Conservation (phyloP, 2,329 filamentous ascomycete genomes). For the Fusarium musae region DNA sequence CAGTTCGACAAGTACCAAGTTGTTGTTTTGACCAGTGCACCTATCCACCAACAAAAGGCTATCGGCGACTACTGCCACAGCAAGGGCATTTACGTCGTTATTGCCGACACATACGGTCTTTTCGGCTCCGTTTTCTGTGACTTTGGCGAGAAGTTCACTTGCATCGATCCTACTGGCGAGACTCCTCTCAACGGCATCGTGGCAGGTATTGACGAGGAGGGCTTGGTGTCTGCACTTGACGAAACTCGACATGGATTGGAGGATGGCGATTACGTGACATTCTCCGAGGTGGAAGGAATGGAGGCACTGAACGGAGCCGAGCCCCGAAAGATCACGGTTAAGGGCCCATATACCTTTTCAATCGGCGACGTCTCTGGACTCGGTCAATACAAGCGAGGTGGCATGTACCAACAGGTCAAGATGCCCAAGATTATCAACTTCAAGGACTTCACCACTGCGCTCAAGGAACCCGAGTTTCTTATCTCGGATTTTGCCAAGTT, state of each 20-base stretch:
- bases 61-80: slow-evolving; percentile 95
- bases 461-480: slow-evolving; percentile 89
- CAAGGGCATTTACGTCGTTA: slow-evolving; percentile 90
- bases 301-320: slow-evolving; percentile 84
- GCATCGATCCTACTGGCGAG: slow-evolving; percentile 91
- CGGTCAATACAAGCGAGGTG: slow-evolving; percentile 87
- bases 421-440: slow-evolving; percentile 96
- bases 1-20: slow-evolving; percentile 93
- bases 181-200: slow-evolving; percentile 88
- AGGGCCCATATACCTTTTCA: slow-evolving; percentile 96
- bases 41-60: slow-evolving; percentile 80
- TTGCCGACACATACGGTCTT: slow-evolving; percentile 89
- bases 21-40: slow-evolving; percentile 87
- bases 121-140: slow-evolving; percentile 98
- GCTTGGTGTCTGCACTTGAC: slow-evolving; percentile 90
- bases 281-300: slow-evolving; percentile 93
- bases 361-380: slow-evolving; percentile 92
- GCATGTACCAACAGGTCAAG: slow-evolving; percentile 95
- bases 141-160: slow-evolving; percentile 93
- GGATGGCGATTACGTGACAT: slow-evolving; percentile 96
- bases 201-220: slow-evolving; percentile 88
- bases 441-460: slow-evolving; percentile 78
- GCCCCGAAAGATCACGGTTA: slow-evolving; percentile 91
- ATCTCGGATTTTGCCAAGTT: slow-evolving; percentile 98
- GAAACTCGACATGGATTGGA: slow-evolving; percentile 95